Evolutionary conservation across 306 rosid species (phyloP).

Genomic region (Dalbergia cultrata): DNA sequence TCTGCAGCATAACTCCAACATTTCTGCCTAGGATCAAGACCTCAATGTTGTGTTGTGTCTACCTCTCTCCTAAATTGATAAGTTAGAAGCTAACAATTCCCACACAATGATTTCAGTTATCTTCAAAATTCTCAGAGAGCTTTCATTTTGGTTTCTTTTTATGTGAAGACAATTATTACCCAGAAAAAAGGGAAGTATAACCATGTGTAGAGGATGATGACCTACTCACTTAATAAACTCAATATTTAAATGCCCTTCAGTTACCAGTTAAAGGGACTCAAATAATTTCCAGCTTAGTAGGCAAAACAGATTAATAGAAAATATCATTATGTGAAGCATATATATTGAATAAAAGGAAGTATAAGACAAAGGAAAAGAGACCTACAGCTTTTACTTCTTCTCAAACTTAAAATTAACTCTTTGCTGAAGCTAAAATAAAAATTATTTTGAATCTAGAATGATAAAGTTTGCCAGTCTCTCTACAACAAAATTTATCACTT

Average conservation of each 20-base stretch:
- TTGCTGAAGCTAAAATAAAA: slow-evolving; percentile 8
- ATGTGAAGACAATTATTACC: too few relatives aligned
- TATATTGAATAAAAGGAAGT: background rate
- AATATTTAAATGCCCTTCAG: background rate
- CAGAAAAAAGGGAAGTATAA: too few relatives aligned
- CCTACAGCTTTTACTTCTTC: background rate
- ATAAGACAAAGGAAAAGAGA: background rate
- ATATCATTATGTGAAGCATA: background rate
- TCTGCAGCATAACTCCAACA: background rate
- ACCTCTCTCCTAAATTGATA: slow-evolving; percentile 11
- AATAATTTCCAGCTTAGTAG: background rate
- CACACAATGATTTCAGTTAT: too few relatives aligned
- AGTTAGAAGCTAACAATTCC: background rate
- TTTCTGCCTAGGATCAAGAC: background rate
- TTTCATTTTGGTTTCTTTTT: too few relatives aligned
- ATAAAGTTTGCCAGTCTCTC: background rate
- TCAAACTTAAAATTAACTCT: slow-evolving; percentile 31
- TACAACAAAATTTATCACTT: background rate
- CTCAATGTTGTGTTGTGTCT: background rate
- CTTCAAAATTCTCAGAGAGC: background rate
- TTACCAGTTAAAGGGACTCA: background rate
- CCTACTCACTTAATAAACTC: background rate
- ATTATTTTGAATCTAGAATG: background rate
- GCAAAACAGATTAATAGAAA: slow-evolving; percentile 8
- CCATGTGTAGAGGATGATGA: background rate